Conservation (phyloP, 83 land plant species). For the Isoetes engelmannii region DNA sequence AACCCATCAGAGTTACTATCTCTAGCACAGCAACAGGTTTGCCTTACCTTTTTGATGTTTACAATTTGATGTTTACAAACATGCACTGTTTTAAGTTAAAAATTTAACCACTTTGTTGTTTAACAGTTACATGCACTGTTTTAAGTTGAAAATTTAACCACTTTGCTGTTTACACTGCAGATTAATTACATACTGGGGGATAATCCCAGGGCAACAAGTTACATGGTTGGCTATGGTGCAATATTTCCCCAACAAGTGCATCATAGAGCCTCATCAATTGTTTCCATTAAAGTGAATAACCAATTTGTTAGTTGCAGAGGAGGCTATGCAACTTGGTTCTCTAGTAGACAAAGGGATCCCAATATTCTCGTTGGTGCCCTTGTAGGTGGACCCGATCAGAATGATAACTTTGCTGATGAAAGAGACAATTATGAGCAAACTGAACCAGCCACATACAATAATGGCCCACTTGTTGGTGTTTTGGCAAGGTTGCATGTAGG, state of each 20-base stretch:
- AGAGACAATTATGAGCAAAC: constrained; percentile 36
- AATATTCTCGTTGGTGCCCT: constrained; percentile 55
- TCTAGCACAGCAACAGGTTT: constrained; percentile 38
- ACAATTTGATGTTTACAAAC: not conserved
- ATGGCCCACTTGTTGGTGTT: constrained; percentile 54
- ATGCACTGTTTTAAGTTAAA: not conserved
- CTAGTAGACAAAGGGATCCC: constrained; percentile 40
- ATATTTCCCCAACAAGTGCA: constrained; percentile 47
- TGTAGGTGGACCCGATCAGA: constrained; percentile 64
- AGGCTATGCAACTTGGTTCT: constrained; percentile 46
- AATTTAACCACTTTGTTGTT: not conserved
- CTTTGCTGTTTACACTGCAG: constrained; percentile 21
- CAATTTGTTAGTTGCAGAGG: constrained; percentile 35
- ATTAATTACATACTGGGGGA: constrained; percentile 69
- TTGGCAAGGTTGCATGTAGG: constrained; percentile 41
- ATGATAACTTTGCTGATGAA: constrained; percentile 38
- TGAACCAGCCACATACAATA: constrained; percentile 45
- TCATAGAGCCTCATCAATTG: constrained; percentile 68
- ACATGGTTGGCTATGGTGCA: constrained; percentile 61
- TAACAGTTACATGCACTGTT: not conserved
- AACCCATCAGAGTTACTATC: constrained; percentile 24
- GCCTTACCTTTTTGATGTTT: not conserved
- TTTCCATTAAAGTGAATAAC: constrained; percentile 35
- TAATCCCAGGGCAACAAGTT: constrained; percentile 52
- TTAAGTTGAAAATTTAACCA: not conserved